These are phyloP conservation scores for Sphagnum magellanicum DNA, from an alignment of 228 moss, liverwort and hornwort species.

Conservation along the genomic window DNA sequence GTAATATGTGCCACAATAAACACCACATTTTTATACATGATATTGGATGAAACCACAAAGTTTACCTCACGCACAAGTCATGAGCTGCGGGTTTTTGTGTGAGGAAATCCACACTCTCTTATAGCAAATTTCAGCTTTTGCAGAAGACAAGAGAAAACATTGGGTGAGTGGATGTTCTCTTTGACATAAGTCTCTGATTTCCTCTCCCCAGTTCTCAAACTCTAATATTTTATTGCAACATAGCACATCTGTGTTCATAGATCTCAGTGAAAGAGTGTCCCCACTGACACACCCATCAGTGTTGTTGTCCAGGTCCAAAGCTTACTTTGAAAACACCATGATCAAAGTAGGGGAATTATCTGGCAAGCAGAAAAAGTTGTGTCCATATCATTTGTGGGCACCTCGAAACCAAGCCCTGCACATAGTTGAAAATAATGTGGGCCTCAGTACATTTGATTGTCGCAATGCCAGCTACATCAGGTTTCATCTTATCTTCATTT, in stretches of 20 bases:
- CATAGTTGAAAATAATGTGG: conserved; percentile 4
- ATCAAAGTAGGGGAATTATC: conserved; percentile 17
- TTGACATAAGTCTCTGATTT: neutral
- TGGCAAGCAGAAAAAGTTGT: conserved; percentile 22
- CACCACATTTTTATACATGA: too few species aligned
- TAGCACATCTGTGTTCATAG: neutral
- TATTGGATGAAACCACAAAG: too few species aligned
- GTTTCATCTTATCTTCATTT: conserved; percentile 1
- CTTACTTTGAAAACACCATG: conserved; percentile 31
- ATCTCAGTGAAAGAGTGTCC: too few species aligned
- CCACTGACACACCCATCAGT: too few species aligned
- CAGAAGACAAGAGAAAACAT: too few species aligned
- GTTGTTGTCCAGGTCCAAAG: conserved; percentile 18
- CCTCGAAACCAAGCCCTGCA: conserved; percentile 12
- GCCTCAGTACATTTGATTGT: conserved; percentile 30
- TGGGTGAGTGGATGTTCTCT: too few species aligned
- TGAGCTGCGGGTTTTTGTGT: too few species aligned
- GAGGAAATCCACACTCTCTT: too few species aligned
- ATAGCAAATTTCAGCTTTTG: too few species aligned
- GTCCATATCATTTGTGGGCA: conserved; percentile 14
- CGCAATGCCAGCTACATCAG: conserved; percentile 40
- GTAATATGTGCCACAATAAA: too few species aligned
- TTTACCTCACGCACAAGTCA: too few species aligned
- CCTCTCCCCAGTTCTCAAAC: neutral
- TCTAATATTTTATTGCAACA: neutral